Evolutionary conservation across 345 rosid genomes (phyloP).

Genomic region (Brassica rapa): DNA sequence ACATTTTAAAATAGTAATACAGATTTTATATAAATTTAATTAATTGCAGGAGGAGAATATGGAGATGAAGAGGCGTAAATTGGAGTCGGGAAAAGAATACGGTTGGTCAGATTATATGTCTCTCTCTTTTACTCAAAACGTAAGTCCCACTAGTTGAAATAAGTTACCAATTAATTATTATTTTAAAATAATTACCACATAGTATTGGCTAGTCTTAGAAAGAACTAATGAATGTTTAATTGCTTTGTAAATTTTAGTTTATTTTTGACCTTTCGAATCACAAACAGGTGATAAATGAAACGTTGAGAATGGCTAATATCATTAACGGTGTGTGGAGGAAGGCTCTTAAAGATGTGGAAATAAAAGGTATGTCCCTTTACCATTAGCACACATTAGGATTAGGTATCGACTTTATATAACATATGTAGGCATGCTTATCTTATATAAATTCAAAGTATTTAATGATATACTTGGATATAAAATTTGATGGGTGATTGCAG

Average conservation of each 20-base stretch:
- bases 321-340: slow-evolving; percentile 96
- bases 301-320: slow-evolving; percentile 83
- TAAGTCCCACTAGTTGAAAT: slow-evolving; percentile 35
- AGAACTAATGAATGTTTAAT: not conserved
- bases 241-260: not conserved
- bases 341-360: slow-evolving; percentile 77
- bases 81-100: slow-evolving; percentile 48
- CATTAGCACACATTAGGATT: not conserved
- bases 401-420: not conserved
- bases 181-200: not conserved
- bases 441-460: not conserved
- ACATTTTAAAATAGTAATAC: not conserved
- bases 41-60: slow-evolving; percentile 77
- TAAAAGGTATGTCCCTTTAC: slow-evolving; percentile 56
- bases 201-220: not conserved
- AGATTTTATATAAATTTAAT: not conserved
- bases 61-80: slow-evolving; percentile 72
- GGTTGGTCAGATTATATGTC: slow-evolving; percentile 85
- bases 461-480: not conserved
- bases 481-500: slow-evolving; percentile 46
- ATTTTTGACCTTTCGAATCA: not conserved
- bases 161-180: not conserved
- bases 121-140: slow-evolving; percentile 89
- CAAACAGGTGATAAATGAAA: slow-evolving; percentile 83
- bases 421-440: not conserved